Conservation (phyloP, 257 asterid species). For the Lithospermum erythrorhizon region DNA sequence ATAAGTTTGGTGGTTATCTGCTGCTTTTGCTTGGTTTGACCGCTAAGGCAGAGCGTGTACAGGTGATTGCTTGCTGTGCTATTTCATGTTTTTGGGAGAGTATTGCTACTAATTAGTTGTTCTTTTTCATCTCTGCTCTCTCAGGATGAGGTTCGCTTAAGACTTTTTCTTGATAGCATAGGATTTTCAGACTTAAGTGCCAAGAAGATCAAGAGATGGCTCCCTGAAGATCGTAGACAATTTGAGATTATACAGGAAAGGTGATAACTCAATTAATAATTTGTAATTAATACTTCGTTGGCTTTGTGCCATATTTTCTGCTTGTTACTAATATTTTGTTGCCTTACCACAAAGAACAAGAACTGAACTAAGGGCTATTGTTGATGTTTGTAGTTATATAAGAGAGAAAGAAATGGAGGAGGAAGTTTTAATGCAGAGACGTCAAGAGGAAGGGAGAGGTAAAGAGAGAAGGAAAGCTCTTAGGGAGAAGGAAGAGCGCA, state of each 20-base stretch:
- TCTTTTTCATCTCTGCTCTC: not conserved
- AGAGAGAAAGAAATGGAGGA: slow-evolving; percentile 99
- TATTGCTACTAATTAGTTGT: slow-evolving; percentile 8
- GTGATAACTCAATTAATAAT: slow-evolving; percentile 19
- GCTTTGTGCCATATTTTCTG: not conserved
- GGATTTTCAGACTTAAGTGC: slow-evolving; percentile 97
- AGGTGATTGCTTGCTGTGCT: slow-evolving; percentile 40
- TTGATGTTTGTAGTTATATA: slow-evolving; percentile 53
- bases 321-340: too few relatives aligned
- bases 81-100: slow-evolving; percentile 10
- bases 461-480: slow-evolving; percentile 97
- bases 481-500: slow-evolving; percentile 93
- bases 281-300: not conserved
- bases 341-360: not conserved
- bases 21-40: slow-evolving; percentile 98
- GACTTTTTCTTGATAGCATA: slow-evolving; percentile 94
- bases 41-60: slow-evolving; percentile 96
- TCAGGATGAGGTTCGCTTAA: slow-evolving; percentile 95
- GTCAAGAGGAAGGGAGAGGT: slow-evolving; percentile 98
- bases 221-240: slow-evolving; percentile 96
- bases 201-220: slow-evolving; percentile 89
- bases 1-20: slow-evolving; percentile 94
- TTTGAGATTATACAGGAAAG: slow-evolving; percentile 98
- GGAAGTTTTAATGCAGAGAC: slow-evolving; percentile 94
- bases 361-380: slow-evolving; percentile 5